A percentile compares a stretch with the other conserved stretches of the same genome.
phyloP scores from a whole-genome alignment of 2,329 filamentous ascomycete species.

The Eutypella sp. region DNA sequence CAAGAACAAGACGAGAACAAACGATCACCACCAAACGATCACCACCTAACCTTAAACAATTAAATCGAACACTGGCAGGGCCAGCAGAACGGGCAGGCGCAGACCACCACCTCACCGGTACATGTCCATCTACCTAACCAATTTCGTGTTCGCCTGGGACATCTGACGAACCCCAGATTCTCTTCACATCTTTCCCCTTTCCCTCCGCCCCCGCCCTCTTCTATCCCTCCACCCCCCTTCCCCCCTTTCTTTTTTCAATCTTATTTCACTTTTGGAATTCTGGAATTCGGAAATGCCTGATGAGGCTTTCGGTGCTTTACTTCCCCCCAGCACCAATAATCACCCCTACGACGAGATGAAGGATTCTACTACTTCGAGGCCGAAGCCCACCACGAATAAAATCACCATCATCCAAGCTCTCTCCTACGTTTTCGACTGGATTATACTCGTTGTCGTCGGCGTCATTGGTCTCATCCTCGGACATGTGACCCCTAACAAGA shows the following conservation, averaged over 20 bases:
- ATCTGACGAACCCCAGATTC: background rate
- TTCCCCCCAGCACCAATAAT: conserved; percentile 12
- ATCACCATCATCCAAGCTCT: conserved; percentile 40
- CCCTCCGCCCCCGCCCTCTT: background rate
- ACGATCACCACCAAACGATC: too few relatives aligned
- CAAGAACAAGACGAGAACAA: background rate
- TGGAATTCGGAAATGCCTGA: conserved; percentile 23
- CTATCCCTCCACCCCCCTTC: background rate
- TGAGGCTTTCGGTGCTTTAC: conserved; percentile 17
- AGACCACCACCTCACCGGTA: too few relatives aligned
- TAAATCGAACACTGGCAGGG: too few relatives aligned
- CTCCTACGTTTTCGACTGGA: conserved; percentile 72
- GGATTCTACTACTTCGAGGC: conserved; percentile 16
- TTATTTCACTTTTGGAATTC: too few relatives aligned
- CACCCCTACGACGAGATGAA: conserved; percentile 27
- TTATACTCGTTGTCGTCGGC: conserved; percentile 57
- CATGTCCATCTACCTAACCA: too few relatives aligned
- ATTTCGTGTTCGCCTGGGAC: too few relatives aligned
- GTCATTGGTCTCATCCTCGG: conserved; percentile 56
- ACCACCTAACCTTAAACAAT: background rate
- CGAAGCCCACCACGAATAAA: conserved; percentile 16
- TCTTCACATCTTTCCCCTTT: background rate
- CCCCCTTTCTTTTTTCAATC: background rate
- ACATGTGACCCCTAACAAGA: conserved; percentile 57
- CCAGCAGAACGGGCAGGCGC: too few relatives aligned